These are phyloP conservation scores for Bretziella fagacearum DNA, from an alignment of 2,329 filamentous ascomycete genomes.

Conservation along the genomic window DNA sequence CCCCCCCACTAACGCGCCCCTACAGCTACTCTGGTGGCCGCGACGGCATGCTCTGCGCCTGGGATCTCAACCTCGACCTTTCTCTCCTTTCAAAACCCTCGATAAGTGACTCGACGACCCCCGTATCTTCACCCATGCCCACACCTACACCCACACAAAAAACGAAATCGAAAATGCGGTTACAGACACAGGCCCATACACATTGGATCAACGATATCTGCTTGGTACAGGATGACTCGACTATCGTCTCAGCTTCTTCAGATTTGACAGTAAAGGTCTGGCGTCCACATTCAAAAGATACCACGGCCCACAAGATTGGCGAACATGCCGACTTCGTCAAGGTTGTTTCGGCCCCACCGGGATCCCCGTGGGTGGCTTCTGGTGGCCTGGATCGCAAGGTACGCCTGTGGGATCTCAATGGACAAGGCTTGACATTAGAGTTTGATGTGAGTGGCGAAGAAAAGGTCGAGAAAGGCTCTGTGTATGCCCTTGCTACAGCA, in stretches of 20 bases:
- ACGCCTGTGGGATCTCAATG: slow-evolving; percentile 82
- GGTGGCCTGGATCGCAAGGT: slow-evolving; percentile 88
- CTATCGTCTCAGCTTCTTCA: slow-evolving; percentile 79
- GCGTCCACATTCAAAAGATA: slow-evolving; percentile 51
- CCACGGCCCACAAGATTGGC: slow-evolving; percentile 52
- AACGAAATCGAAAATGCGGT: slow-evolving; percentile 39
- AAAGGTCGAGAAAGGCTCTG: slow-evolving; percentile 74
- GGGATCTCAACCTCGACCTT: slow-evolving; percentile 68
- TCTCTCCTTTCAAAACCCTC: slow-evolving; percentile 20
- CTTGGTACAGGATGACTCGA: slow-evolving; percentile 58
- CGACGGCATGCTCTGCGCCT: slow-evolving; percentile 90
- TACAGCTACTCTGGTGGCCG: slow-evolving; percentile 82
- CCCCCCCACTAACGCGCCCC: slow-evolving; percentile 10
- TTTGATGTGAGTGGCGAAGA: slow-evolving; percentile 78
- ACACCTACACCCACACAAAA: slow-evolving; percentile 24
- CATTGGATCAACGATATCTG: slow-evolving; percentile 94
- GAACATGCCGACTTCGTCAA: slow-evolving; percentile 95
- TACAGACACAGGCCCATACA: slow-evolving; percentile 59
- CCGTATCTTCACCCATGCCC: slow-evolving; percentile 22
- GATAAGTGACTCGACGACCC: slow-evolving; percentile 17
- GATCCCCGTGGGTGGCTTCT: slow-evolving; percentile 68
- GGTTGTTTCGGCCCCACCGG: slow-evolving; percentile 60
- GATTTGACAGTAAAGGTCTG: slow-evolving; percentile 86
- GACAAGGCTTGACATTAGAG: slow-evolving; percentile 67
- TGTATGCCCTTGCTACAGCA: slow-evolving; percentile 75